Evolutionary conservation across 805 yeast species (phyloP).

Genomic region (Ogataea saltuana): DNA sequence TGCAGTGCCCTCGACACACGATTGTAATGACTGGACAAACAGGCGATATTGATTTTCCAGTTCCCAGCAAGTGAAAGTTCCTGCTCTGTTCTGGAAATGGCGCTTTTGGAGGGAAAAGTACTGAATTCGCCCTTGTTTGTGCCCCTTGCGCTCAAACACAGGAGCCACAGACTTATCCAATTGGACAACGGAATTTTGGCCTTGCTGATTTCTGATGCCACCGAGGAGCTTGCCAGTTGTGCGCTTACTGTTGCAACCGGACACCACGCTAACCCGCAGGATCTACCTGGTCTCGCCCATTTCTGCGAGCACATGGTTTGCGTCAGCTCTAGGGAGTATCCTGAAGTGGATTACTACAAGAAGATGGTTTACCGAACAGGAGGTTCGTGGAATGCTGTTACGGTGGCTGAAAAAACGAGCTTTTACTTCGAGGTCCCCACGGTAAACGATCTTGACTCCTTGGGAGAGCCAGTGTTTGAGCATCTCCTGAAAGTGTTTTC

Average conservation of each 20-base stretch:
- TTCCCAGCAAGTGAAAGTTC: no score
- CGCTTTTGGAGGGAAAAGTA: not conserved
- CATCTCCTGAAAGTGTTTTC: constrained; percentile 50
- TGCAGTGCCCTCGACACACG: no score
- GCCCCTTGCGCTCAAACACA: constrained; percentile 25
- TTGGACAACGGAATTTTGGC: constrained; percentile 71
- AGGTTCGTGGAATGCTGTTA: constrained; percentile 66
- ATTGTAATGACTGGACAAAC: no score
- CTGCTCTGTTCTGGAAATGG: not conserved
- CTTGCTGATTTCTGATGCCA: constrained; percentile 74
- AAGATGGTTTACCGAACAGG: constrained; percentile 46
- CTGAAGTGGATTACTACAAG: constrained; percentile 47
- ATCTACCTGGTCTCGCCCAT: constrained; percentile 82
- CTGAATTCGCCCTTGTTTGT: constrained; percentile 16
- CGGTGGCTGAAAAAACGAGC: constrained; percentile 66
- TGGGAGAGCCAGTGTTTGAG: constrained; percentile 41
- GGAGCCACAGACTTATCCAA: constrained; percentile 45
- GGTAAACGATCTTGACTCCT: constrained; percentile 14
- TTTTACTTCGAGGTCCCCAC: constrained; percentile 64
- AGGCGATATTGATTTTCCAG: no score
- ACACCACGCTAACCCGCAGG: constrained; percentile 72
- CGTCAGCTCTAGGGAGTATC: constrained; percentile 56
- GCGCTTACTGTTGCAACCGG: constrained; percentile 80
- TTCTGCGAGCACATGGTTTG: constrained; percentile 77
- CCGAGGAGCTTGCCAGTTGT: constrained; percentile 62